Percentiles rank a stretch among this genome's conserved stretches.
These are phyloP conservation scores for Gossypium stocksii DNA, from an alignment of 345 rosid genomes.

Conservation along the genomic window DNA sequence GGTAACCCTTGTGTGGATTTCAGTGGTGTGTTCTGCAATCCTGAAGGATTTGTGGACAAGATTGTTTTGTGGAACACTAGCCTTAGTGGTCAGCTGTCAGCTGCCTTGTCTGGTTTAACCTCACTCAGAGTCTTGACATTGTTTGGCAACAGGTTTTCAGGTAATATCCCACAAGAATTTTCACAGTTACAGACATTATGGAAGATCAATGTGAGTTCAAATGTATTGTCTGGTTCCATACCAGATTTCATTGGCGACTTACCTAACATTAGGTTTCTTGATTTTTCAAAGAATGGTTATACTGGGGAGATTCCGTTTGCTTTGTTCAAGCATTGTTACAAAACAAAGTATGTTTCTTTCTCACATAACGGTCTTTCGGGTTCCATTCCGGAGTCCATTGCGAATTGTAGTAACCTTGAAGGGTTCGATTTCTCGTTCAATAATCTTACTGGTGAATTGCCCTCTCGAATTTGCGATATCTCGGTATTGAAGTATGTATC, in stretches of 20 bases:
- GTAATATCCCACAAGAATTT: conserved; percentile 75
- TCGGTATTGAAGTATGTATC: conserved; percentile 56
- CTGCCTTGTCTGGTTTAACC: conserved; percentile 67
- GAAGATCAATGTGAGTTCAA: conserved; percentile 93
- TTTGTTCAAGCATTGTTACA: conserved; percentile 66
- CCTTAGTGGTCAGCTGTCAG: conserved; percentile 61
- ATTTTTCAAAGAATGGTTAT: conserved; percentile 75
- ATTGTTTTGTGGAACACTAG: conserved; percentile 86
- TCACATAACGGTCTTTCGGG: conserved; percentile 72
- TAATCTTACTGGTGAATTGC: conserved; percentile 60
- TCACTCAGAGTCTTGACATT: conserved; percentile 76
- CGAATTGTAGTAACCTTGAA: conserved; percentile 61
- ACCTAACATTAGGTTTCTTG: conserved; percentile 78
- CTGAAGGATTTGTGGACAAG: conserved; percentile 67
- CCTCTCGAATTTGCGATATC: conserved; percentile 55
- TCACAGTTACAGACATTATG: conserved; percentile 58
- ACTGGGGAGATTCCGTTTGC: conserved; percentile 58
- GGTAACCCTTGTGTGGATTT: conserved; percentile 60
- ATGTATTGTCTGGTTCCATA: conserved; percentile 78
- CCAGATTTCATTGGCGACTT: conserved; percentile 85
- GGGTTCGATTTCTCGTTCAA: conserved; percentile 89
- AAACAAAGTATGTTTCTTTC: conserved; percentile 72
- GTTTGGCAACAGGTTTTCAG: conserved; percentile 78
- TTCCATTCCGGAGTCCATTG: conserved; percentile 59
- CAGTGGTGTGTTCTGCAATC: conserved; percentile 70